phyloP scores from a whole-genome alignment of 208 protist genomes.

The Leishmania gerbilli region DNA sequence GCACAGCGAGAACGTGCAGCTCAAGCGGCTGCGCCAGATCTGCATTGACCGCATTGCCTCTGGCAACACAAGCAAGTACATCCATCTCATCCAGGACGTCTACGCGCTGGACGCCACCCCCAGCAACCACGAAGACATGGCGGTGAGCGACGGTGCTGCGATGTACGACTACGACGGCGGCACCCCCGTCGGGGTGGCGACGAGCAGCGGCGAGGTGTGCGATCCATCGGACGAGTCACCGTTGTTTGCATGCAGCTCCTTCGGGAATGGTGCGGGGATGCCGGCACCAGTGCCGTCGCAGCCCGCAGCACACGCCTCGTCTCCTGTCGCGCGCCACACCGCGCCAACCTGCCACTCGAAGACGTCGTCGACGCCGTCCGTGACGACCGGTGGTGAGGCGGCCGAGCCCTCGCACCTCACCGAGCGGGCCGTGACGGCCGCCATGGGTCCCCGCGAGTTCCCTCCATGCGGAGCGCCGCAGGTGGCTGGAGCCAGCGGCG shows the following conservation, averaged over 20 bases:
- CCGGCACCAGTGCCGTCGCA: constrained; percentile 8
- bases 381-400: constrained; percentile 12
- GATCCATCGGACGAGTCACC: constrained; percentile 14
- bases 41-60: constrained; percentile 39
- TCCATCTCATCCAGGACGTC: constrained; percentile 38
- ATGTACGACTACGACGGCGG: background rate
- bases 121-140: constrained; percentile 11
- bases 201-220: constrained; percentile 3
- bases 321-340: constrained; percentile 1
- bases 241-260: constrained; percentile 21
- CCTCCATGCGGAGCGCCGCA: background rate
- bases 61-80: constrained; percentile 52
- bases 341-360: constrained; percentile 1
- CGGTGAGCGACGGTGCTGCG: background rate
- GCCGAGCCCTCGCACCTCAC: constrained; percentile 27
- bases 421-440: constrained; percentile 22
- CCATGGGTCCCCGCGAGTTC: constrained; percentile 19
- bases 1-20: constrained; percentile 42
- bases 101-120: constrained; percentile 31
- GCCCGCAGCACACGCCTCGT: constrained; percentile 3
- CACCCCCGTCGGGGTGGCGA: background rate
- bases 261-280: constrained; percentile 8
- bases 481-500: background rate
- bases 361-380: constrained; percentile 3
- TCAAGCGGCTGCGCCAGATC: constrained; percentile 48